Percentiles rank a stretch among this genome's conserved stretches.
These are phyloP conservation scores for Beauveria bassiana DNA, from an alignment of 2,329 filamentous ascomycete species.

Conservation along the genomic window DNA sequence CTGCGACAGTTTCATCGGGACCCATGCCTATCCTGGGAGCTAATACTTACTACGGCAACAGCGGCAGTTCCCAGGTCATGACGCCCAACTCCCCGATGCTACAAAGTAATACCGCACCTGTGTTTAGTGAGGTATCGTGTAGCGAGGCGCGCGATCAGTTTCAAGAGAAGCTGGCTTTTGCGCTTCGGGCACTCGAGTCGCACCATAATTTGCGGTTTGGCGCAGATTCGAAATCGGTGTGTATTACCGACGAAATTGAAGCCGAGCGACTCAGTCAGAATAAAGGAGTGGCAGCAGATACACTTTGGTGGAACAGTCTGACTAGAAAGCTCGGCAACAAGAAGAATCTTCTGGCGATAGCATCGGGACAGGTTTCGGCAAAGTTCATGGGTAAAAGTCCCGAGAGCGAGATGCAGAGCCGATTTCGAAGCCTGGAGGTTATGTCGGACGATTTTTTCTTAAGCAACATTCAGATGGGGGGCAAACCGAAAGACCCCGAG, in stretches of 20 bases:
- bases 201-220: background rate
- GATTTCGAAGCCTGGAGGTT: conserved; percentile 19
- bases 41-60: background rate
- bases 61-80: background rate
- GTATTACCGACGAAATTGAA: conserved; percentile 16
- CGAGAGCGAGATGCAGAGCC: conserved; percentile 19
- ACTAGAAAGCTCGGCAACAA: conserved; percentile 18
- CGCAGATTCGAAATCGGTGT: background rate
- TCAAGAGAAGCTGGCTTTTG: background rate
- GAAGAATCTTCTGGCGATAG: conserved; percentile 25
- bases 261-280: conserved; percentile 17
- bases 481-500: conserved; percentile 21
- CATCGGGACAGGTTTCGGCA: conserved; percentile 20
- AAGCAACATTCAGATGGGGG: conserved; percentile 15
- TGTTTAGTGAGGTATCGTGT: background rate
- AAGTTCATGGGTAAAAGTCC: conserved; percentile 22
- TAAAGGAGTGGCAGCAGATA: conserved; percentile 25
- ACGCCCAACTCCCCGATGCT: background rate
- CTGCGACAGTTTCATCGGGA: background rate
- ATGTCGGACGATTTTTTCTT: conserved; percentile 21
- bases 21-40: background rate
- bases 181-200: background rate
- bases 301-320: conserved; percentile 28
- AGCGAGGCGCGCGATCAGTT: background rate
- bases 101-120: conserved; percentile 7